Evolutionary conservation across 805 yeast genomes (phyloP), one percentile per base, ranked within the genome.

Genomic region (Candida piceae): DNA sequence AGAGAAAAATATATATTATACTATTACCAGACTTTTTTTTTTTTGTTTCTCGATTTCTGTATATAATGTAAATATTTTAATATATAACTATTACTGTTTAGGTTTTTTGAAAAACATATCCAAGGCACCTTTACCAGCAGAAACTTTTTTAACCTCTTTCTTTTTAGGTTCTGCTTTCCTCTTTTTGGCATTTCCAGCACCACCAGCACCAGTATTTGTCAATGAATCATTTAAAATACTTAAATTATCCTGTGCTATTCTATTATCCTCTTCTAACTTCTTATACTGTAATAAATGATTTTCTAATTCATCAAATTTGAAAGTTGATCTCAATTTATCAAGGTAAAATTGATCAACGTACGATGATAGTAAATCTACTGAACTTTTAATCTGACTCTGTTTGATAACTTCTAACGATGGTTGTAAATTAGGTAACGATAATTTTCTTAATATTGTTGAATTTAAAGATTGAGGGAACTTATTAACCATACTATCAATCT

Each of bases 81-180:
- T 20, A 20, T 20, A 20, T 20, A 7, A 9, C n/a, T 13, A 15
- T 16, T n/a, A n/a, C 15, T 24, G 17, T 39, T 29, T 35, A 32
- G 36, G 23, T 33, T 63, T 72, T 45, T 69, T 75, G 56, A 80
- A 82, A 46, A 83, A 80, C 36, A 75, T 72, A 51, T 83, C 90
- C 19, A 83, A 60, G 1, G 87, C 85, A 1, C 93, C 88, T 46
- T 65, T 74, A 1, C 81, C 81, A 2, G 66, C 64, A 1, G 74
- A 75, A 3, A 76, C 76, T 25, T 49, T 53, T 17, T 45, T 44
- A 40, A 66, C 68, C 20, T 56, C 58, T 9, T 47, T 57, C 31
- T 57, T 60, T 49, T 62, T 60, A 19, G 57, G 35, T 29, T 60
- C 48, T 24, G 34, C 40, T 40, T 45, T 48, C 23, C 52, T 45